Evolutionary conservation across 2,329 filamentous ascomycete species (phyloP), one percentile per base, ranked within the genome.

Genomic region (Diplodia scrobiculata): DNA sequence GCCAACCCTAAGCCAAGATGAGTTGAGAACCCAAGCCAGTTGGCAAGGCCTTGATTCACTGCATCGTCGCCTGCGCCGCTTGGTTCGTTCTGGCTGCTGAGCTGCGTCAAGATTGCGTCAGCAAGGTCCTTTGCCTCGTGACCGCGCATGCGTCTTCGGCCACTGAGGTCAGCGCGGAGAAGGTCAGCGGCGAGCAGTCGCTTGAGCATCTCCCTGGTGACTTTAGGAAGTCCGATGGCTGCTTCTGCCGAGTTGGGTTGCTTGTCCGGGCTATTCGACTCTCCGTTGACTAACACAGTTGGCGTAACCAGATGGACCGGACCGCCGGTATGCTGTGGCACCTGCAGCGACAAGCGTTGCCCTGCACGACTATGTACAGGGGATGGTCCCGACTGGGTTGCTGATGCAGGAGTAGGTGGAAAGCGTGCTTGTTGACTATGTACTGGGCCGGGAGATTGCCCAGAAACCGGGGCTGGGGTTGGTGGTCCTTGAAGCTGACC

Each of bases 251-350:
- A 51, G 34, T 45, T 38, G 3, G 58, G 76, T 70, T 66, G 55
- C 53, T 36, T 36, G 32, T 62, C 54, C 6, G 65, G 65, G 38
- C 65, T 66, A 59, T 66, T 58, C 13, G 63, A 63, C 70, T 82
- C 79, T 55, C 84, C 84, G 58, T 85, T 86, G 25, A 86, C 79
- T 7, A 85, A 78, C 1, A 85, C 76, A 10, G 82, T 81, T 0
- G 84, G 84, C 1, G 87, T 90, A 27, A 87, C 87, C 14, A 90
- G 79, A 66, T 86, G 81, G 0, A 90, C 86, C 2, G 84, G 81
- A 0, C 86, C 86, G 0, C 86, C 82, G 19, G 83, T 79, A 67
- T 87, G 83, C 69, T 87, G 82, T 7, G 87, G 87, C 0, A 89
- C 87, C 70, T 89, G 87, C 0, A 89, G 77, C 21, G 85, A 86